Conservation (phyloP, 1,284 basidiomycete species). For the Coriolopsis trogii region DNA sequence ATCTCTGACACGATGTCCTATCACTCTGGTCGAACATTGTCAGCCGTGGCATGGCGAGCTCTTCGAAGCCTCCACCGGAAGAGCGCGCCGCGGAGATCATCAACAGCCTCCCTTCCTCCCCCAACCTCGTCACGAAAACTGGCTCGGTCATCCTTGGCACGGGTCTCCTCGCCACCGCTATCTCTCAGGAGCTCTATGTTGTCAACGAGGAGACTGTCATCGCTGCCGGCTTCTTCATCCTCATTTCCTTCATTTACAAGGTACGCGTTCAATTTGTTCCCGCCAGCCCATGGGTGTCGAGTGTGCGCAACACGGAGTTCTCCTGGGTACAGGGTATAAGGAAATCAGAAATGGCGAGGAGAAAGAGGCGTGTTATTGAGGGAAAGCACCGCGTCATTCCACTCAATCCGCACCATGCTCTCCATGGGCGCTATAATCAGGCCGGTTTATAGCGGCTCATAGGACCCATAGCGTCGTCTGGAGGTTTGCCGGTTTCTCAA, state of each 20-base stretch:
- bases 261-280: constrained; percentile 40
- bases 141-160: constrained; percentile 91
- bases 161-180: constrained; percentile 88
- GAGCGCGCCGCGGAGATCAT: constrained; percentile 92
- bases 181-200: constrained; percentile 97
- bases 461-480: too few relatives aligned
- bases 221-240: constrained; percentile 82
- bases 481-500: too few relatives aligned
- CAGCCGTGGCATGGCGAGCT: constrained; percentile 69
- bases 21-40: background rate
- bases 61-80: constrained; percentile 66
- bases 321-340: background rate
- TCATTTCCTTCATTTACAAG: constrained; percentile 87
- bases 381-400: too few relatives aligned
- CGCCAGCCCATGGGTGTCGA: background rate
- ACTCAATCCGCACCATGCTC: too few relatives aligned
- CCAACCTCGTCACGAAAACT: constrained; percentile 91
- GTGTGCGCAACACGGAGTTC: background rate
- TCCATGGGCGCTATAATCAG: too few relatives aligned
- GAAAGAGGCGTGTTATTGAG: too few relatives aligned
- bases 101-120: constrained; percentile 90
- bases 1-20: background rate
- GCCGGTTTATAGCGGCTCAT: too few relatives aligned
- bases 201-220: constrained; percentile 95
- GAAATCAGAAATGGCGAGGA: too few relatives aligned